phyloP scores from a whole-genome alignment of 1,284 basidiomycete genomes.

The Puccinia hordei region DNA sequence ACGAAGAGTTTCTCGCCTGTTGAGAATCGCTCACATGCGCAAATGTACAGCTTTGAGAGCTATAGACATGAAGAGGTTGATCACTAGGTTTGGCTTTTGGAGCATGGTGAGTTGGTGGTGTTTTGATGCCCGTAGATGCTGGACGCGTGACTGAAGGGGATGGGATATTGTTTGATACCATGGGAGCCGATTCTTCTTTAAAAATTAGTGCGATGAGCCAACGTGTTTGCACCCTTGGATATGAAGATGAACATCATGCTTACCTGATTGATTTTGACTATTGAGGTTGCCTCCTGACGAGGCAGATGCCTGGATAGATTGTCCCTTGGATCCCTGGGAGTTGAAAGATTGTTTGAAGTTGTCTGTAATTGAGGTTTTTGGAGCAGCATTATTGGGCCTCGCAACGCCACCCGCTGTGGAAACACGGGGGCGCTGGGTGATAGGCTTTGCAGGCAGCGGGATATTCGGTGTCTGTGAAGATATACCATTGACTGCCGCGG shows the following conservation, averaged over 20 bases:
- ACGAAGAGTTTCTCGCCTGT: background rate
- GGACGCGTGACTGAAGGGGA: background rate
- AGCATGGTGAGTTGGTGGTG: background rate
- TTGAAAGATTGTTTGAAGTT: background rate
- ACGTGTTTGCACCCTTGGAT: constrained; percentile 21
- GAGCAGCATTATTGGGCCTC: background rate
- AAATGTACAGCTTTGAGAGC: background rate
- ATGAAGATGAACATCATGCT: constrained; percentile 13
- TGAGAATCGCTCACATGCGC: background rate
- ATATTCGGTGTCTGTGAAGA: background rate
- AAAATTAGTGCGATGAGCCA: background rate
- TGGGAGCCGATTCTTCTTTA: background rate
- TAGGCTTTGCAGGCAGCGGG: background rate
- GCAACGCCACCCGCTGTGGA: background rate
- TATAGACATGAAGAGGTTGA: background rate
- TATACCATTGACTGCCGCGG: background rate
- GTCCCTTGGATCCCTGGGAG: background rate
- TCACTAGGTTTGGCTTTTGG: background rate
- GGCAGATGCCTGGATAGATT: background rate
- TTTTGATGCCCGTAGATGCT: background rate
- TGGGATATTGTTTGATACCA: background rate
- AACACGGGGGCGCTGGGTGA: background rate
- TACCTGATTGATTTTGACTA: constrained; percentile 19
- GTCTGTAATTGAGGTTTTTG: background rate
- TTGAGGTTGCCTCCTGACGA: background rate